Evolutionary conservation across 805 yeast genomes (phyloP), one percentile per base, ranked within the genome.

Genomic region (Vanderwaltozyma polyspora): DNA sequence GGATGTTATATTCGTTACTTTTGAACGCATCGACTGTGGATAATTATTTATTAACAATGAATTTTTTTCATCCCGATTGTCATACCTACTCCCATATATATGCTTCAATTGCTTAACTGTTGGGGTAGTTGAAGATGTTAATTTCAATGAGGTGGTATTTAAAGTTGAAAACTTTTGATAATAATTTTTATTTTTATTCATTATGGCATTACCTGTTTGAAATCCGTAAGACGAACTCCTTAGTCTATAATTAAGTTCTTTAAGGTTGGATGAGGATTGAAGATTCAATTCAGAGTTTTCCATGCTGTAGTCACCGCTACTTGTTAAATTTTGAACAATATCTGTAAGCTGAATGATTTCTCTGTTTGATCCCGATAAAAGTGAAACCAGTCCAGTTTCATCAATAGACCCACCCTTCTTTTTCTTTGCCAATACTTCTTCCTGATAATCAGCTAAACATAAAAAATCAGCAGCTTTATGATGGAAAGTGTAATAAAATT

Each of bases 21-120:
- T 52, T 5, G 62, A 57, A 31, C 48, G 56, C 3, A 57, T 55
- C 9, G 61, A 56, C 33, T 56, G 60, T 6, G 60, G 49, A 5
- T 57, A 58, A 16, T 44, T 27, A 49, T 13, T 3, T 49, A 31
- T 12, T 25, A 18, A 2, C 25, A 19, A 26, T 25, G 19, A 13
- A 5, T 13, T 13, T 25, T 13, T 17, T 5, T 5, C 14, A 25
- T n/a, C 14, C 27, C 14, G 9, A 25, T 6, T 13, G 9, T 25
- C 16, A 25, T 25, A n/a, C 5, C 27, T 38, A 13, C 34, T 30
- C 18, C 38, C 39, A 16, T 44, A 33, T 6, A 44, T 48, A n/a
- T 45, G 46, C 28, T 49, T 55, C 36, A 55, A 35, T 32, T 55
- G 57, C 27, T 38, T 46, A 10, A 55, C 45, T 24, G 43, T 51